Percentiles rank a stretch among this genome's conserved stretches.
phyloP scores from a whole-genome alignment of 1,284 basidiomycete species.

The Entoloma clypeatum region DNA sequence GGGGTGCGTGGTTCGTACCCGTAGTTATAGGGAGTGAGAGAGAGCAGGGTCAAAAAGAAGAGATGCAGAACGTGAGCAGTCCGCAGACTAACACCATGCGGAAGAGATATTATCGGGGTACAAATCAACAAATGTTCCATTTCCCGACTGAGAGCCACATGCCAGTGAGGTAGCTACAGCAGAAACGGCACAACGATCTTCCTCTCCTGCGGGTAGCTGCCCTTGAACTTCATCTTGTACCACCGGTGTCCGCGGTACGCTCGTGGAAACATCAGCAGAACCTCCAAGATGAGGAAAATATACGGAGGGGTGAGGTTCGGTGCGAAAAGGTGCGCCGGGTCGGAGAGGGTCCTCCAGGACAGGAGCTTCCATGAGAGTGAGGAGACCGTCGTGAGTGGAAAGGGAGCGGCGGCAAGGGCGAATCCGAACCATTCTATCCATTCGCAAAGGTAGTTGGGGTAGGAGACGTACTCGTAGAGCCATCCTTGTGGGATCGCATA shows the following conservation, averaged over 20 bases:
- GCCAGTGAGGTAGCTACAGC: conserved; percentile 47
- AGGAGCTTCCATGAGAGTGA: conserved; percentile 19
- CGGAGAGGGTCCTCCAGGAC: background rate
- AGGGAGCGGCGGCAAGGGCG: conserved; percentile 58
- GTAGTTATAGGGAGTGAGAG: too few relatives aligned
- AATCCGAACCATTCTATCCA: conserved; percentile 87
- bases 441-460: conserved; percentile 91
- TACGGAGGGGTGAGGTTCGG: conserved; percentile 61
- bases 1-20: too few relatives aligned
- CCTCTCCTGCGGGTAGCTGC: conserved; percentile 14
- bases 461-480: conserved; percentile 79
- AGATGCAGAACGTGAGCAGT: too few relatives aligned
- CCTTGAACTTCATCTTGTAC: conserved; percentile 70
- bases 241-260: conserved; percentile 79
- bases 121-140: conserved; percentile 43
- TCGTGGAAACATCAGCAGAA: conserved; percentile 74
- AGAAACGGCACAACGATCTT: conserved; percentile 14
- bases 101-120: too few relatives aligned
- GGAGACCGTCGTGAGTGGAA: conserved; percentile 25
- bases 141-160: conserved; percentile 35
- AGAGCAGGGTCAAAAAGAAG: too few relatives aligned
- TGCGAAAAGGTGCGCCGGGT: conserved; percentile 31
- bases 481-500: conserved; percentile 85
- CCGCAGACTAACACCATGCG: too few relatives aligned
- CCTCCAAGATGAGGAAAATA: conserved; percentile 70